Base-by-base conservation (phyloP, 345 rosid genomes). In the Reutealis trisperma region DNA sequence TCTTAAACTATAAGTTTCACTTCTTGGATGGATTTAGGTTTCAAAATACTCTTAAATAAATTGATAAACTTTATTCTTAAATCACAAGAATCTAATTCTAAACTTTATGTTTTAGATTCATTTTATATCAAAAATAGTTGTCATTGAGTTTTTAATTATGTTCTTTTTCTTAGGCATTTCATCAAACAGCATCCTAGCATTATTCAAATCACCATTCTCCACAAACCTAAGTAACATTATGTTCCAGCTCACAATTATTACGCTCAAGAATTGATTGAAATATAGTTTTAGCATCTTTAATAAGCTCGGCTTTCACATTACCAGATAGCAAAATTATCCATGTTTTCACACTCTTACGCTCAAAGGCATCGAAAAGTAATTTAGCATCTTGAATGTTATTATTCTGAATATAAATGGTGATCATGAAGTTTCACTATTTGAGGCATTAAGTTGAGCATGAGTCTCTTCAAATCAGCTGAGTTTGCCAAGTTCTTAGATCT, bases 241-340 rank as follows among this genome's bases (percentile, higher is more conserved):
- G 21, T 79, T 83, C 78, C 82, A 79, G 14, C 79, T 79, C 19
- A 83, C 82, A 37, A 79, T 78, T 78, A 72, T 83, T 83, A 22
- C 80, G 78, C 45, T 75, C 69, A 2, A 83, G 80, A 83, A 83
- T 79, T 44, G 82, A 51, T 19, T 6, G 15, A 52, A 77, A 77
- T 9, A 77, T 3, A n/a, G 5, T 11, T 57, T 55, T 34, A 44
- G 80, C 84, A 61, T 77, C 80, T 32, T 72, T 45, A 25, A 76
- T n/a, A 1, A 55, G 58, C 24, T 80, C 84, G 59, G 60, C 19
- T 62, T 81, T 81, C 8, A 77, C 80, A 44, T 66, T 76, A 22
- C 80, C 84, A 22, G 77, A 77, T 14, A 77, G 75, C 60, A 77
- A 61, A 8, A 60, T 69, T 7, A 74, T 76, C 79, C 79, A 76